Evolutionary conservation across 768 basidiomycete genomes (phyloP), one percentile per base, ranked within the genome.

Genomic region (Mycena galericulata): DNA sequence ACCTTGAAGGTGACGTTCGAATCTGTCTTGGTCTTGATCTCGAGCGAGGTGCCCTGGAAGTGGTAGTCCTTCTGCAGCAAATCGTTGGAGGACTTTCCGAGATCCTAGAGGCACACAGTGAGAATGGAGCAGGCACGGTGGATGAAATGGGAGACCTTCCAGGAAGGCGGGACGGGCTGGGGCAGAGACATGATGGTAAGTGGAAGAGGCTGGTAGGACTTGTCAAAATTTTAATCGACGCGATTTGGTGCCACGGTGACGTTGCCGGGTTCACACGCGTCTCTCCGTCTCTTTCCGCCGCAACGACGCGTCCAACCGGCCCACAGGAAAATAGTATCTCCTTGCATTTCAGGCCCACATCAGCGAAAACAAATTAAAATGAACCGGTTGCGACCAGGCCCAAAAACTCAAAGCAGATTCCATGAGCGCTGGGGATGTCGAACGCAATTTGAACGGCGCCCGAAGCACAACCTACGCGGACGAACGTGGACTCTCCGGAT

Each of bases 81-180:
- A 89, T 99, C 97, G 77, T 91, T 94, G 82, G 96, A 95, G 73
- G 96, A 96, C 89, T 98, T 99, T 83, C 97, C 97, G 74, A 96
- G 91, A 81, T 96, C 94, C 94, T 96, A 73, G 41, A 46, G 27
- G 40, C 62, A 58, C n/a, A 26, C n/a, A 64, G 29, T 18, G 10
- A 59, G 40, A 40, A 24, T 73, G 68, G 63, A 69, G 46, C 30
- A 26, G 41, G 1, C 18, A 24, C 11, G 1, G 17, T 26, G 51
- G n/a, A n/a, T n/a, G 6, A 26, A 12, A n/a, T 15, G 18, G 61
- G 81, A 38, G 73, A 92, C 96, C 90, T 97, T 97, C 96, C 96
- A 98, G 77, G 94, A 96, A 65, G 96, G 96, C 80, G 96, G 96
- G 75, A 98, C 96, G 70, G 96, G 95, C 77, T 97, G 96, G 80